phyloP scores from a whole-genome alignment of 2,329 filamentous ascomycete species.

The Phialemonium atrogriseum region DNA sequence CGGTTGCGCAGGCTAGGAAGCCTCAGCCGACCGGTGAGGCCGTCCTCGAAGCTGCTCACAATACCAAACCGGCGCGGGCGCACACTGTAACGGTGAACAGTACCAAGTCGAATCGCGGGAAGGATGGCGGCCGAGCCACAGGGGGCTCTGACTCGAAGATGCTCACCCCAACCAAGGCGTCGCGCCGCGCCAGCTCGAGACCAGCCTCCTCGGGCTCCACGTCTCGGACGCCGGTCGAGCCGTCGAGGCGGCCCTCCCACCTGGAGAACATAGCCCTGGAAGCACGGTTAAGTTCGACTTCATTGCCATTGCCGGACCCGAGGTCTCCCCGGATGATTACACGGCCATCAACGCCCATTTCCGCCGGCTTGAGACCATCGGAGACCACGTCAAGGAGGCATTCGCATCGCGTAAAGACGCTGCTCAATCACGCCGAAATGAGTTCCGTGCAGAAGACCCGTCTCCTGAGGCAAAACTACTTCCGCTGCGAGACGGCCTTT shows the following conservation, averaged over 20 bases:
- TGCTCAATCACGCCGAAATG: conserved; percentile 53
- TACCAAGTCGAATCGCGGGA: conserved; percentile 39
- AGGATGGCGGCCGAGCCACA: conserved; percentile 36
- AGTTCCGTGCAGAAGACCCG: conserved; percentile 60
- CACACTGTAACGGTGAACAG: conserved; percentile 53
- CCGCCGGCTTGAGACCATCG: conserved; percentile 42
- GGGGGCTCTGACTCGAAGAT: conserved; percentile 33
- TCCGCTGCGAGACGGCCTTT: conserved; percentile 73
- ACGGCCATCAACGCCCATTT: conserved; percentile 50
- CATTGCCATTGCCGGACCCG: conserved; percentile 55
- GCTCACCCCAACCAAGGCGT: conserved; percentile 7
- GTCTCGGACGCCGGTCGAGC: conserved; percentile 23
- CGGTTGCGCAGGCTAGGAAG: conserved; percentile 73
- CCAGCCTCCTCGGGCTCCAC: conserved; percentile 14
- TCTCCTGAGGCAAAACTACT: conserved; percentile 72
- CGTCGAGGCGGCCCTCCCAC: conserved; percentile 34
- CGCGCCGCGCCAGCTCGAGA: conserved; percentile 11
- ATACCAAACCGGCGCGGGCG: conserved; percentile 52
- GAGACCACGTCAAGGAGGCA: conserved; percentile 49
- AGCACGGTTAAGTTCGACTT: conserved; percentile 59
- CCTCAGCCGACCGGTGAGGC: conserved; percentile 56
- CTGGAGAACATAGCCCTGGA: conserved; percentile 48
- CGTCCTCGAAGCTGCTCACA: conserved; percentile 46
- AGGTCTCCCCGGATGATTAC: conserved; percentile 42
- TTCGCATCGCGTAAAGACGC: conserved; percentile 50